Conservation (phyloP, 2,329 filamentous ascomycete species). For the Phaeosphaeriaceae sp. region DNA sequence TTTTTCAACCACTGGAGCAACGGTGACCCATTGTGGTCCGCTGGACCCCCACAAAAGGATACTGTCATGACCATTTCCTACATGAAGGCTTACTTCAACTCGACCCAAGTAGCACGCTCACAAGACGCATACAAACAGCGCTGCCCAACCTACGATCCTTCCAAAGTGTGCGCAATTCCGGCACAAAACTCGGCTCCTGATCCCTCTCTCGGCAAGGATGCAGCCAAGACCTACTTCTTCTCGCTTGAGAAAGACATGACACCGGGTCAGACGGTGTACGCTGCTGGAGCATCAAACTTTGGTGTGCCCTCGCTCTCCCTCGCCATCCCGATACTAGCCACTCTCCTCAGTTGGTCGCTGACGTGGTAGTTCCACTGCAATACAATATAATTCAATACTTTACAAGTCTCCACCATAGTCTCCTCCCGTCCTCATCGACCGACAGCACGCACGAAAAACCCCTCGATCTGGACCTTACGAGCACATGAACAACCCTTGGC, state of each 20-base stretch:
- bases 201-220: conserved; percentile 26
- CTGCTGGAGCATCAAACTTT: conserved; percentile 25
- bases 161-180: conserved; percentile 44
- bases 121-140: conserved; percentile 39
- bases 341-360: conserved; percentile 35
- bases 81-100: conserved; percentile 82
- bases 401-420: not conserved
- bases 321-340: conserved; percentile 31
- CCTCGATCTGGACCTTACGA: conserved; percentile 9
- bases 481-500: conserved; percentile 6
- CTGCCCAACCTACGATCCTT: conserved; percentile 35
- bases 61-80: conserved; percentile 70
- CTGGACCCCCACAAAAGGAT: conserved; percentile 69
- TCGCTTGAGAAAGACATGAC: conserved; percentile 32
- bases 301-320: conserved; percentile 24
- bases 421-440: conserved; percentile 1
- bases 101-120: conserved; percentile 53
- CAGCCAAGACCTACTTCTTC: conserved; percentile 48
- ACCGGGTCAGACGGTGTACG: conserved; percentile 38
- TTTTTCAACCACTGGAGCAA: conserved; percentile 81
- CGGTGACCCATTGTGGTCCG: conserved; percentile 73
- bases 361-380: conserved; percentile 21
- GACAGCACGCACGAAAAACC: not conserved
- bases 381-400: conserved; percentile 12
- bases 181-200: conserved; percentile 40